Percentiles rank a stretch among this genome's conserved stretches.
These are phyloP conservation scores for Aphanoascus verrucosus DNA, from an alignment of 2,329 filamentous ascomycete genomes.

Conservation along the genomic window DNA sequence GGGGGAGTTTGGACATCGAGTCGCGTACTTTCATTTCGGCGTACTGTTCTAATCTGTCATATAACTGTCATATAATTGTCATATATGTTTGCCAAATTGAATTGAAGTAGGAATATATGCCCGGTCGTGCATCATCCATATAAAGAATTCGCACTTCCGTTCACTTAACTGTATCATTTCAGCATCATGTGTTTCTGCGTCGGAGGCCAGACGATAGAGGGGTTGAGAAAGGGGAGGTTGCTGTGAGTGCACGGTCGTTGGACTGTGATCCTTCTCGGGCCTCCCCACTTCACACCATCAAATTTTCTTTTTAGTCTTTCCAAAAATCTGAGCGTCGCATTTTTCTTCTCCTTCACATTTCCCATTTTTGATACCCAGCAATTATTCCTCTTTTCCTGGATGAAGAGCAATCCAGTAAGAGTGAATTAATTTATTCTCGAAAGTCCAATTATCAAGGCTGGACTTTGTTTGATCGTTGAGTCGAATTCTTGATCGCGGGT, in stretches of 20 bases:
- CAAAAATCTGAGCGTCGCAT: not conserved
- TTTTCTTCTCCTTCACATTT: constrained; percentile 3
- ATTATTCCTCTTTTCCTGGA: constrained; percentile 1
- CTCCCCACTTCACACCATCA: constrained; percentile 8
- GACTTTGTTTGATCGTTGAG: constrained; percentile 22
- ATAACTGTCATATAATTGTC: no score
- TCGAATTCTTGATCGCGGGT: constrained; percentile 17
- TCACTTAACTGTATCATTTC: no score
- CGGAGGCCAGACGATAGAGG: no score
- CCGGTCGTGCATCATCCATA: no score
- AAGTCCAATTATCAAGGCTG: constrained; percentile 10
- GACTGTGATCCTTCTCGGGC: not conserved
- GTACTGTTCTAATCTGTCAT: no score
- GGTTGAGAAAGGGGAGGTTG: no score
- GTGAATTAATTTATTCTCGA: not conserved
- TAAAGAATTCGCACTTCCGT: no score
- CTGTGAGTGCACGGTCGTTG: no score
- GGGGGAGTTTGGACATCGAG: not conserved
- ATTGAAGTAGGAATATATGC: no score
- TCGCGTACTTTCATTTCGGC: not conserved
- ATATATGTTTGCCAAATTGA: no score
- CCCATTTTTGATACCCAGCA: constrained; percentile 6
- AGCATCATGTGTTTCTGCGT: no score
- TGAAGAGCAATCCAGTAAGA: not conserved
- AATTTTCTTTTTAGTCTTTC: constrained; percentile 10